Conservation (phyloP, 139 green algal species). For the Trebouxia sp. region DNA sequence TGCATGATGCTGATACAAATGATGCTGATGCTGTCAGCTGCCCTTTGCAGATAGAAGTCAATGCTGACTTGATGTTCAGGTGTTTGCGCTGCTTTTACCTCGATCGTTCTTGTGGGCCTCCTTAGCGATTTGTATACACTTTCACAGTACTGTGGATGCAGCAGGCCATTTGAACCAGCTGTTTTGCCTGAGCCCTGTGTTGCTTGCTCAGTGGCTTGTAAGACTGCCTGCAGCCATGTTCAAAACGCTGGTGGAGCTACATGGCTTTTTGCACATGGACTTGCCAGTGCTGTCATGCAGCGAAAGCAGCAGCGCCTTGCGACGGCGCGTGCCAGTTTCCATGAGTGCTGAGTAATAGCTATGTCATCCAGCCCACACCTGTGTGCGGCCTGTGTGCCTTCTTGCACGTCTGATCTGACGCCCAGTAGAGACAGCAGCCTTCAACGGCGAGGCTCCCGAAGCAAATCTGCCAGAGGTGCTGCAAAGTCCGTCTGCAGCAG, state of each 20-base stretch:
- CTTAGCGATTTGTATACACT: constrained; percentile 74
- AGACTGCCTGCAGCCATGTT: background rate
- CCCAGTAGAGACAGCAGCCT: background rate
- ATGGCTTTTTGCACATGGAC: too few relatives aligned
- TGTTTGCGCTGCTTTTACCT: constrained; percentile 44
- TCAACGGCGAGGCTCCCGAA: background rate
- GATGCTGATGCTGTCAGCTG: background rate
- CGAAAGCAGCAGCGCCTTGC: too few relatives aligned
- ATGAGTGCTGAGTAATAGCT: too few relatives aligned
- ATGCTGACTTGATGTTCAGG: background rate
- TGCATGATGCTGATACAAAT: background rate
- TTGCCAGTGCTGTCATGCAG: too few relatives aligned
- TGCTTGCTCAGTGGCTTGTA: constrained; percentile 27
- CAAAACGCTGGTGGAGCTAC: too few relatives aligned
- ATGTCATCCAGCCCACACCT: too few relatives aligned
- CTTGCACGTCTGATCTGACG: background rate
- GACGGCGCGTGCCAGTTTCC: too few relatives aligned
- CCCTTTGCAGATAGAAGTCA: background rate
- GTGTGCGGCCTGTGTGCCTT: background rate
- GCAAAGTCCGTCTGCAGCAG: background rate
- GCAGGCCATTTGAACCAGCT: background rate
- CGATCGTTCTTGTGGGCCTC: constrained; percentile 85
- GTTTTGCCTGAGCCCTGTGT: constrained; percentile 9
- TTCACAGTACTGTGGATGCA: constrained; percentile 66
- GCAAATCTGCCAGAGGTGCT: constrained; percentile 19